Base-by-base conservation (phyloP, 768 basidiomycete genomes). In the Tricholoma terreum region DNA sequence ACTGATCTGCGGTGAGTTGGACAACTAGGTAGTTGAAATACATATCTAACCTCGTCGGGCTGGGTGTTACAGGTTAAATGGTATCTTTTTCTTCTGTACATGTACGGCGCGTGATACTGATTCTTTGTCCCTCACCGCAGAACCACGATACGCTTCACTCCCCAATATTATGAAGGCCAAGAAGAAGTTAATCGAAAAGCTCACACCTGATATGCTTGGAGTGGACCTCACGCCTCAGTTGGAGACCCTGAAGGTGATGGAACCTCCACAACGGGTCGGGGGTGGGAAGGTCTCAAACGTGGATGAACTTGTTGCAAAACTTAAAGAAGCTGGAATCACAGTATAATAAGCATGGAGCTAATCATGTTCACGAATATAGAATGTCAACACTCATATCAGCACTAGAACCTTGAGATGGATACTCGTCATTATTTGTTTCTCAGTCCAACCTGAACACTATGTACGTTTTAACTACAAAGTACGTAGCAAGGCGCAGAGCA, bases 101-200 rank as follows among this genome's bases (percentile, higher is more conserved):
- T 17, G n/a, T 52, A 19, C 22, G 35, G 14, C 31, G 17, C 19
- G 12, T 50, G 55, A 17, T 49, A 50, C 40, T 60, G 9, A 57
- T 51, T 38, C 48, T 42, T 54, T 54, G 12, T 33, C 22, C 22
- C 2, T 36, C 8, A 52, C 6, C 49, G 15, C 67, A 94, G 95
- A 96, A 71, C 96, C 96, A 0, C 89, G 96, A 63, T 99, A 97
- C 67, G 97, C 97, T 0, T 94, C 95, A n/a, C 72, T 99, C 58
- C 93, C 94, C 3, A 94, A 93, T 64, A 96, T 96, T 73, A 96
- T 96, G 92, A 95, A 96, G 73, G 97, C 97, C n/a, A 98, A 98
- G 82, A 99, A 98, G 82, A 99, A 99, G 77, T 87, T 90, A 12
- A 73, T 98, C 42, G 87, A 95, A 73, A 94, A 91, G 67, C 65